Base-by-base conservation (phyloP, 176 grass and related monocot species). In the Cymbopogon citratus region DNA sequence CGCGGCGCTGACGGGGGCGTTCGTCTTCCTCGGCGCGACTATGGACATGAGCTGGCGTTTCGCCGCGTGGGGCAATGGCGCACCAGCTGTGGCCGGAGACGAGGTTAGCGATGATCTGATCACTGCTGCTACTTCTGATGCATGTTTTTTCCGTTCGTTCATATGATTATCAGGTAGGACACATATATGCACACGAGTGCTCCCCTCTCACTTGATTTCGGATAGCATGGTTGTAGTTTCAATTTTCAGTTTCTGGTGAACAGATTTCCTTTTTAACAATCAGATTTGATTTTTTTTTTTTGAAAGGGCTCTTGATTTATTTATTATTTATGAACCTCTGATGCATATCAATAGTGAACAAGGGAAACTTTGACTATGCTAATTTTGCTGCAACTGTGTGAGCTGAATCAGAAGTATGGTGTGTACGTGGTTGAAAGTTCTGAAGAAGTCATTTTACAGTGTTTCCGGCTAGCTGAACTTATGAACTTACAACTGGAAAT, bases 41-140 rank as follows among this genome's bases (percentile, higher is more conserved):
- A 14, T 49, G 72, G 87, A 82, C 63, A 46, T 48, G 26, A 86
- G 81, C 82, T 52, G 71, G 77, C 44, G 87, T 2, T 44, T 89
- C 25, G 77, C 87, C 54, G 25, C 64, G 3, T 89, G 82, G 87
- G 72, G 83, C 57, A 72, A 38, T 46, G 73, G 41, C 29, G 11
- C n/a, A n/a, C n/a, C n/a, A n/a, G n/a, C n/a, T n/a, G n/a, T 21
- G 26, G 33, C 68, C 41, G 44, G 6, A 29, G 64, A 76, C 21
- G 67, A 89, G 83, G 83, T 89, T 25, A 85, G 83, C 26, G 45
- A 85, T 66, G 66, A 85, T 73, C 78, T 41, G 6, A 8, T 6
- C 45, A 29, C 56, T 35, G 6, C 57, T 43, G 18, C 29, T 78
- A 2, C 52, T 60, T 2, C 6, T 83, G 34, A 12, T 80, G 44